Percentiles rank a stretch among this genome's conserved stretches.
Conservation (phyloP, 2,329 filamentous ascomycete genomes). For the Stachybotrys chartarum region DNA sequence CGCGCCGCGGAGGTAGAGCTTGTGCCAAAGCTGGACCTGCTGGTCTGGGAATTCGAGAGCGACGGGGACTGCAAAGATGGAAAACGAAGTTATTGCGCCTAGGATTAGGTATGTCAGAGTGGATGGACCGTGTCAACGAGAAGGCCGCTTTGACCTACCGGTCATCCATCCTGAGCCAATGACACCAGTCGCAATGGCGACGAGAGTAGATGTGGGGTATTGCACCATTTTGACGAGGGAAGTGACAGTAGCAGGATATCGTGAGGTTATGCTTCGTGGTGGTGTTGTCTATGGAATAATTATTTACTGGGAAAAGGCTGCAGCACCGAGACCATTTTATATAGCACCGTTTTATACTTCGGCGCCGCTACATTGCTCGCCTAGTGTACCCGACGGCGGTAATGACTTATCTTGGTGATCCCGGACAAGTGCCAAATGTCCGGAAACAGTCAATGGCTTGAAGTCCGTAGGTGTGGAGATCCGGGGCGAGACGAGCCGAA, state of each 20-base stretch:
- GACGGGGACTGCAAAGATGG: conserved; percentile 26
- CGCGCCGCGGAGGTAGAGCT: conserved; percentile 27
- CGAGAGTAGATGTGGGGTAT: conserved; percentile 18
- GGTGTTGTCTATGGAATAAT: not conserved
- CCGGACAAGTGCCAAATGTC: too few species aligned
- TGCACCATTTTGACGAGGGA: conserved; percentile 8
- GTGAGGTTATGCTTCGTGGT: too few species aligned
- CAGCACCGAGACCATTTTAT: not conserved
- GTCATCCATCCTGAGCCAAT: conserved; percentile 29
- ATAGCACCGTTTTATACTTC: too few species aligned
- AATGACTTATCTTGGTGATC: too few species aligned
- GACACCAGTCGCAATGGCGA: conserved; percentile 29
- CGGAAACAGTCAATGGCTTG: too few species aligned
- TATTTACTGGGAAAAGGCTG: not conserved
- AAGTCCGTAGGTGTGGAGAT: too few species aligned
- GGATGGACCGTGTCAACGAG: not conserved
- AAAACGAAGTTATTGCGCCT: conserved; percentile 29
- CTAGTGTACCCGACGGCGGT: too few species aligned
- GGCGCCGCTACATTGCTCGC: too few species aligned
- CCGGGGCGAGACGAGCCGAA: too few species aligned
- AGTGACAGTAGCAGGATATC: not conserved
- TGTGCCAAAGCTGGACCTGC: conserved; percentile 25
- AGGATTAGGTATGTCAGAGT: not conserved
- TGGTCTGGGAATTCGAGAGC: conserved; percentile 19
- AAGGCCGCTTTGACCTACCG: conserved; percentile 13